Evolutionary conservation across 805 yeast genomes (phyloP).

Genomic region (Starmerella scarabaei): DNA sequence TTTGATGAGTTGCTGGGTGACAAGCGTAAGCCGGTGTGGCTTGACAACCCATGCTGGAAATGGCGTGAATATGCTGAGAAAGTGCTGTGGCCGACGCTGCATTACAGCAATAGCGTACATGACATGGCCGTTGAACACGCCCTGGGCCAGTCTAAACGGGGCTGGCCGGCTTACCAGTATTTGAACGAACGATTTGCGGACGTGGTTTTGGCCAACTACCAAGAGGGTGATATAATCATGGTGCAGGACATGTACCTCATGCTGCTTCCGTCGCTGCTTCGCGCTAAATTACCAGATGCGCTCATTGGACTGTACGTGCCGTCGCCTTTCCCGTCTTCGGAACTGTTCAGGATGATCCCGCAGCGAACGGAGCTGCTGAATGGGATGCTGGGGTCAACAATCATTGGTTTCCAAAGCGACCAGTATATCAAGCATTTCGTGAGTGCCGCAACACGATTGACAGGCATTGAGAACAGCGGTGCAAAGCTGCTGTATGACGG

Average conservation of each 20-base stretch:
- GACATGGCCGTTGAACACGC: conserved; percentile 32
- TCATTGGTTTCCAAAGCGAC: conserved; percentile 72
- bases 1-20: conserved; percentile 34
- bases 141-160: conserved; percentile 34
- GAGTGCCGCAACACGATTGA: conserved; percentile 73
- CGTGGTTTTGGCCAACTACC: conserved; percentile 55
- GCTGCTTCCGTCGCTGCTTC: conserved; percentile 66
- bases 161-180: conserved; percentile 73
- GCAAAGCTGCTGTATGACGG: conserved; percentile 59
- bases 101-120: conserved; percentile 51
- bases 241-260: conserved; percentile 80
- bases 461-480: conserved; percentile 54
- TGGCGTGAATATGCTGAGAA: conserved; percentile 89
- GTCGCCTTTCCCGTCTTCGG: conserved; percentile 90
- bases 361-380: conserved; percentile 71
- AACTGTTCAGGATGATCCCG: conserved; percentile 79
- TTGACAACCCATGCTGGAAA: conserved; percentile 56
- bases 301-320: conserved; percentile 70
- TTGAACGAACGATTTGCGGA: conserved; percentile 85
- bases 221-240: conserved; percentile 87
- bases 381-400: conserved; percentile 84
- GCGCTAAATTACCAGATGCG: conserved; percentile 64
- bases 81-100: conserved; percentile 87
- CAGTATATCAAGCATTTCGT: conserved; percentile 84
- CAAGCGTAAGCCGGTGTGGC: conserved; percentile 57